A percentile compares a stretch with the other conserved stretches of the same genome.
Conservation (phyloP, 192 early-diverging fungal genomes). For the Chytriomyces sp. region DNA sequence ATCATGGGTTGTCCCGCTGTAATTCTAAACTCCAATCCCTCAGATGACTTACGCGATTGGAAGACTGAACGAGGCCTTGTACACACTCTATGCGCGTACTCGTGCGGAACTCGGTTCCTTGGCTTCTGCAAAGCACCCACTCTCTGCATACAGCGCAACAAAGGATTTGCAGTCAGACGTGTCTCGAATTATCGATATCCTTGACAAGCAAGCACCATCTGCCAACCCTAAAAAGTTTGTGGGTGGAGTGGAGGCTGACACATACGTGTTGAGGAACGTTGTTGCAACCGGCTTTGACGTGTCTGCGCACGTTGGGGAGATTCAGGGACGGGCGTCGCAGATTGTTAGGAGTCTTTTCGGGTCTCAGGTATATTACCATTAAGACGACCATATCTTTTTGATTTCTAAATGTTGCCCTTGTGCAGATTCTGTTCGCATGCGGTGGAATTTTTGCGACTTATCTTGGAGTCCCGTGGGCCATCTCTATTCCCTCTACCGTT, state of each 20-base stretch:
- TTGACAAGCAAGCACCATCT: constrained; percentile 32
- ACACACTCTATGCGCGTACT: constrained; percentile 39
- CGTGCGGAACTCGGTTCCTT: constrained; percentile 27
- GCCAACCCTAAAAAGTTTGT: not conserved
- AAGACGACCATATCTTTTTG: not conserved
- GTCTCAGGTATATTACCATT: constrained; percentile 30
- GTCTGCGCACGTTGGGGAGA: constrained; percentile 32
- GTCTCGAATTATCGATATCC: constrained; percentile 32
- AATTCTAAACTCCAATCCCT: not conserved
- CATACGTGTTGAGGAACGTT: constrained; percentile 43
- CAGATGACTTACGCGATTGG: constrained; percentile 53
- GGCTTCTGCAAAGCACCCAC: constrained; percentile 12
- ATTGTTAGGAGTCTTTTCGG: constrained; percentile 39
- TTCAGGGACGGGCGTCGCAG: constrained; percentile 41
- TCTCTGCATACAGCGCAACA: constrained; percentile 26
- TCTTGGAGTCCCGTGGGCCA: constrained; percentile 44
- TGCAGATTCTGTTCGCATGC: constrained; percentile 26
- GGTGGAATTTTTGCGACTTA: constrained; percentile 37
- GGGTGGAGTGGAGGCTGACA: constrained; percentile 37
- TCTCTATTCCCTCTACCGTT: constrained; percentile 35
- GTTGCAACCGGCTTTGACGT: constrained; percentile 44
- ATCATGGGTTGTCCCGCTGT: not conserved
- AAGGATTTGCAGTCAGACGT: constrained; percentile 39
- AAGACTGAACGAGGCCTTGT: constrained; percentile 48
- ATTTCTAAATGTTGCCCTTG: not conserved